Base-by-base conservation (phyloP, 225 moss, liverwort and hornwort species). In the Pseudisothecium myosuroides region DNA sequence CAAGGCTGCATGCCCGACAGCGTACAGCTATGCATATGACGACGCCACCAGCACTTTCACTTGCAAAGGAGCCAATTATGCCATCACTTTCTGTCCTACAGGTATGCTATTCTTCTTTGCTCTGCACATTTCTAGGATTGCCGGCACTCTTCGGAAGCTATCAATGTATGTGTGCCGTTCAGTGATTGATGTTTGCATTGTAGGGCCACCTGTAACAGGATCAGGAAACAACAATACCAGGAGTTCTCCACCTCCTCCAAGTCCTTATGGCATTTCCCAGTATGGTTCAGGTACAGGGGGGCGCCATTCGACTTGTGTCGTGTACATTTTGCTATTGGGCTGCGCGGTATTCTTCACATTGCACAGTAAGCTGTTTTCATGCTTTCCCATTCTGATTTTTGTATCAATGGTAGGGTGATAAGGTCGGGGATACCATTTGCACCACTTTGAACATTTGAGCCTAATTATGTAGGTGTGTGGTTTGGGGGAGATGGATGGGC, bases 1-100 rank as follows among this genome's bases (percentile, higher is more conserved):
- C 94, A 98, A 98, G 89, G 78, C 82, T 19, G 98, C 97, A 2
- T 98, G 97, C 56, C 97, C 97, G 7, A 94, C 95, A 60, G 96
- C 96, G 5, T 98, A 98, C 91, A 97, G 96, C 80, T 98, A 98
- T 63, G 97, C 98, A 7, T 98, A 94, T 66, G 97, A 98, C 83
- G 95, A 97, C 73, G 86, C 82, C 56, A 93, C 94, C 85, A 97
- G 96, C 93, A 96, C 96, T 69, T 97, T 96, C 94, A 96, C 95
- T 81, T 98, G 98, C 87, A 87, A 88, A 67, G 93, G 88, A 62
- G 92, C 93, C 52, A 78, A 73, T 76, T 98, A 96, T 75, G 90
- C 93, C 64, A 89, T 98, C 88, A 91, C 89, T 77, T 98, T 98
- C 91, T 98, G 98, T 90, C 93, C 98, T 49, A 49, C 79, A 6